Base-by-base conservation (phyloP, 371 early-diverging fungal genomes). In the Syncephalastrum contaminatum region DNA sequence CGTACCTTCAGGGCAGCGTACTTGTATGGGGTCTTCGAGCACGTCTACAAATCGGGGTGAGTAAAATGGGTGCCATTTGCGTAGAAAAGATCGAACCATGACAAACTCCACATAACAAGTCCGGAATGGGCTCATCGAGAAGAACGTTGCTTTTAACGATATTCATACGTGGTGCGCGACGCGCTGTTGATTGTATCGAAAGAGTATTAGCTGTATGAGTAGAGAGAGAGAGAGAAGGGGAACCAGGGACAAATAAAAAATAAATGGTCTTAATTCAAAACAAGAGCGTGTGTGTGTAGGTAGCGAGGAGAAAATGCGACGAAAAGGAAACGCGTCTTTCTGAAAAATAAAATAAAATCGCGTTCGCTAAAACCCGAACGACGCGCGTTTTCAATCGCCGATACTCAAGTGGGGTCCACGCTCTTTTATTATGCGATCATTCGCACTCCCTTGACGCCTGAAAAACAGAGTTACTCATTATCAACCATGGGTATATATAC, bases 1-100 rank as follows among this genome's bases (percentile, higher is more conserved):
- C 18, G 40, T 64, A 79, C 80, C 80, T 75, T 79, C 80, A 39
- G 80, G 70, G 63, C 80, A 79, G 25, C 65, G 80, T 10, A 79
- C 74, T 61, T 79, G 80, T 18, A 79, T 66, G 19, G 80, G 80
- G 16, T 75, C 76, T 19, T 79, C 80, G 46, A 79, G 56, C 15
- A 75, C 61, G 58, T 75, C 80, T 79, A 48, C 12, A 20, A 8
- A 27, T 15, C 22, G 30, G 7, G 15, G 2, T 22, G 18, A 15
- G 22, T 27, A 40, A n/a, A 14, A 18, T 48, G 5, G 36, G 2
- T 30, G 36, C 12, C 12, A 30, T 30, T 30, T 2, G 0, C 21
- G 1, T 15, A 36, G 39, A 14, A 24, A 0, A 12, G 10, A 44
- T 19, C 46, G 27, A 58, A 77, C 79, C 79, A 58, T 65, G 60